Conservation (phyloP, 2,329 filamentous ascomycete species). For the Botrytis medusae region DNA sequence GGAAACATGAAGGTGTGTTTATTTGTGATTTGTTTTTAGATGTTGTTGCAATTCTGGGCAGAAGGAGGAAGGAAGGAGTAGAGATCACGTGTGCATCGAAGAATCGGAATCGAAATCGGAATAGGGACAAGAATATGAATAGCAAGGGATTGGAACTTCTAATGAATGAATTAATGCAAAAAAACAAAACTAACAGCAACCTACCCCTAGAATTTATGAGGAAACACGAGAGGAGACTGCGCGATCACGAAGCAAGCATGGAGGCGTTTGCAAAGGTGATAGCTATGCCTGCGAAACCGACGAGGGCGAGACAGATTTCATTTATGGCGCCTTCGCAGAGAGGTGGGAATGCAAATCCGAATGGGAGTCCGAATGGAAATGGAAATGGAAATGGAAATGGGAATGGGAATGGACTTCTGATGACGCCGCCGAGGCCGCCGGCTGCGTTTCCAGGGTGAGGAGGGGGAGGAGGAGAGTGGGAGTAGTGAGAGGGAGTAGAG, state of each 20-base stretch:
- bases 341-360: not conserved
- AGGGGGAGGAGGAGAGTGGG: not conserved
- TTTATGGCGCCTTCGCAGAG: conserved; percentile 27
- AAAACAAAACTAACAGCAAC: not conserved
- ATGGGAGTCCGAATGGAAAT: not conserved
- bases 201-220: conserved; percentile 24
- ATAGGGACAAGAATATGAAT: too few relatives aligned
- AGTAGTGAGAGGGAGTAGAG: not conserved
- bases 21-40: not conserved
- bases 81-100: too few relatives aligned
- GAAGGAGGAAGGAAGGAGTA: not conserved
- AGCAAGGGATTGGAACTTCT: too few relatives aligned
- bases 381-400: too few relatives aligned
- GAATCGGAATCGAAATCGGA: not conserved
- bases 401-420: not conserved
- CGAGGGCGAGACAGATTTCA: conserved; percentile 32
- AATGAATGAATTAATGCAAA: too few relatives aligned
- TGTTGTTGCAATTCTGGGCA: too few relatives aligned
- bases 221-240: conserved; percentile 30
- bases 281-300: conserved; percentile 37
- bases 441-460: not conserved
- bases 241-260: conserved; percentile 37
- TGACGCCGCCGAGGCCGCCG: not conserved
- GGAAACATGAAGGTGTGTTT: conserved; percentile 33
- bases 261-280: conserved; percentile 40